Evolutionary conservation across 257 asterid genomes (phyloP).

Genomic region (Salvia splendens): DNA sequence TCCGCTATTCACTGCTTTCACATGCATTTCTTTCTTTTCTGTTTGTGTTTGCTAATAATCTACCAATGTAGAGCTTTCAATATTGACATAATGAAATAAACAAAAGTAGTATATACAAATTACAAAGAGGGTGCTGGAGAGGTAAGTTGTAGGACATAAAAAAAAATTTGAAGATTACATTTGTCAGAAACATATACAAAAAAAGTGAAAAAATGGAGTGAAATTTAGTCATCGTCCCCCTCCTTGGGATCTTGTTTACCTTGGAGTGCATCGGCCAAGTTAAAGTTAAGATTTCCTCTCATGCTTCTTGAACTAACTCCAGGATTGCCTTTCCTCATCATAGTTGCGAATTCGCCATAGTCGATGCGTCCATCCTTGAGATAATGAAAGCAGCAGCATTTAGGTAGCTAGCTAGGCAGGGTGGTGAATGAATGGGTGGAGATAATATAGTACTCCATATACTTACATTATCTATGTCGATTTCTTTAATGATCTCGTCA

Average conservation of each 20-base stretch:
- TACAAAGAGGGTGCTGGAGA: neutral
- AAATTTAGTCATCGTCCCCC: constrained; percentile 4
- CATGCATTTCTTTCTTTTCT: no score
- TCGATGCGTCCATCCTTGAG: constrained; percentile 90
- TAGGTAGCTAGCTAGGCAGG: no score
- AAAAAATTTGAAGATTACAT: constrained; percentile 30
- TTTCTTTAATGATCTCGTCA: constrained; percentile 85
- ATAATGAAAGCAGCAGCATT: neutral
- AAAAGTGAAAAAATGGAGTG: constrained; percentile 16
- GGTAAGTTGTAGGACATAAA: constrained; percentile 19
- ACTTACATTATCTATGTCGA: constrained; percentile 88
- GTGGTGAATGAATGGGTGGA: no score
- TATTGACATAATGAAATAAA: neutral
- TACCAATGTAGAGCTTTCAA: no score
- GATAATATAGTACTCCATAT: neutral
- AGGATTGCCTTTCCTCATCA: constrained; percentile 89
- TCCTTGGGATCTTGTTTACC: constrained; percentile 24
- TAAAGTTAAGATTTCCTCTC: constrained; percentile 76
- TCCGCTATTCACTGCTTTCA: neutral
- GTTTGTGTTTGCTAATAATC: no score
- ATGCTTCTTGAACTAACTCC: constrained; percentile 65
- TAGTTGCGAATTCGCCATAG: constrained; percentile 92
- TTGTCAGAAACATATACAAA: constrained; percentile 23
- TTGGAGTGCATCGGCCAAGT: constrained; percentile 72
- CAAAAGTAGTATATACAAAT: neutral